Evolutionary conservation across 2,329 filamentous ascomycete species (phyloP).

Genomic region (Aureobasidium lini): DNA sequence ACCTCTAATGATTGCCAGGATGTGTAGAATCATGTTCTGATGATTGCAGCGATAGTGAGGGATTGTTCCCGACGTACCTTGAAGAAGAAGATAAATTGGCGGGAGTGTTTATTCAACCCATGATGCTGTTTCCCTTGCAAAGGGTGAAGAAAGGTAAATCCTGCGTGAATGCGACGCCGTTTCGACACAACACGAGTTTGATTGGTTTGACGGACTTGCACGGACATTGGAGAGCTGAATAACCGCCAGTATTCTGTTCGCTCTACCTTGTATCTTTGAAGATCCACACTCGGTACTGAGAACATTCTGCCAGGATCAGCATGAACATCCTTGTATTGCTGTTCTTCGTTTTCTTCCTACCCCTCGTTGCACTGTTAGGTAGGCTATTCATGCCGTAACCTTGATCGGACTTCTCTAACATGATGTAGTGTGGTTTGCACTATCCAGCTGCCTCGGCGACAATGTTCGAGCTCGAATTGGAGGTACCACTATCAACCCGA

Average conservation of each 20-base stretch:
- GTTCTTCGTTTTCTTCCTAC: conserved; percentile 15
- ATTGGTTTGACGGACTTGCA: conserved; percentile 2
- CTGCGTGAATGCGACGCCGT: conserved; percentile 8
- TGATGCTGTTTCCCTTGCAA: neutral
- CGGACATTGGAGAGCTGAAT: neutral
- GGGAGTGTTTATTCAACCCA: conserved; percentile 15
- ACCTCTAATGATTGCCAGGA: conserved; percentile 63
- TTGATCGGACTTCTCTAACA: neutral
- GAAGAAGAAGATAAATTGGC: neutral
- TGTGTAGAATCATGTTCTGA: conserved; percentile 48
- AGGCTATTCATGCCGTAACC: neutral
- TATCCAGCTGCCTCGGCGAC: conserved; percentile 50
- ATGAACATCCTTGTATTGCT: conserved; percentile 11
- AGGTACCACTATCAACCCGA: conserved; percentile 37
- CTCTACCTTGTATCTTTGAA: neutral
- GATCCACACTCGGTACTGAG: neutral
- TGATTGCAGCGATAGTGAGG: conserved; percentile 27
- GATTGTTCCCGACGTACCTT: neutral
- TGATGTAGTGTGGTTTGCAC: conserved; percentile 39
- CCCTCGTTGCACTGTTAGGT: conserved; percentile 14
- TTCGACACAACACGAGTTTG: conserved; percentile 1
- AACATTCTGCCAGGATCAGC: neutral
- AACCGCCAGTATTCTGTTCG: neutral
- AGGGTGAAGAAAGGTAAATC: neutral
- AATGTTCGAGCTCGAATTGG: conserved; percentile 38